Percentiles rank a stretch among this genome's conserved stretches.
Evolutionary conservation across 495 filamentous ascomycete genomes (phyloP).

Genomic region (Bombardia bombarda): DNA sequence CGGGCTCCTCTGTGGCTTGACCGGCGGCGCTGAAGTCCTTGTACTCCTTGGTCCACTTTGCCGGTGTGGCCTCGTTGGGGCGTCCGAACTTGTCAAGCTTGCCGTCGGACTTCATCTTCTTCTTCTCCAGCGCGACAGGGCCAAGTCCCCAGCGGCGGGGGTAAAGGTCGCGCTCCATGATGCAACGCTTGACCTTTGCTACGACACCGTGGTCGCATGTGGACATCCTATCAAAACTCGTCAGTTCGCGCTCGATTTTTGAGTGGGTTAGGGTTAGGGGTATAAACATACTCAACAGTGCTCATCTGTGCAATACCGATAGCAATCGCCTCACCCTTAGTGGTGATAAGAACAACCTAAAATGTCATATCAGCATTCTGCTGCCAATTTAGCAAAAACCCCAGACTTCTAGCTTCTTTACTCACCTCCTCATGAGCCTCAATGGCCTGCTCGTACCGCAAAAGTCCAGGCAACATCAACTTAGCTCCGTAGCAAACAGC

Average conservation of each 20-base stretch:
- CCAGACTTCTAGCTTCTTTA: too few species aligned
- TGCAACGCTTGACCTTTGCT: slow-evolving; percentile 91
- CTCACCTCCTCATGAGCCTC: slow-evolving; percentile 28
- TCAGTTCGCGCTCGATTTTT: too few species aligned
- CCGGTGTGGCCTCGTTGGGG: slow-evolving; percentile 82
- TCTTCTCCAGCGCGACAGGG: slow-evolving; percentile 86
- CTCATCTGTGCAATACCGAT: slow-evolving; percentile 88
- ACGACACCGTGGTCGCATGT: slow-evolving; percentile 94
- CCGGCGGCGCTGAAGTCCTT: slow-evolving; percentile 66
- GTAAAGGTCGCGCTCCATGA: slow-evolving; percentile 98
- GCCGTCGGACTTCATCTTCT: slow-evolving; percentile 97
- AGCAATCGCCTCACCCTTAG: slow-evolving; percentile 96
- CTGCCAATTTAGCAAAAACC: too few species aligned
- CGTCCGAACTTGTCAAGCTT: slow-evolving; percentile 96
- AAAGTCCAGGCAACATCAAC: slow-evolving; percentile 91
- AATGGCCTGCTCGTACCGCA: slow-evolving; percentile 84
- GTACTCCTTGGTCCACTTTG: slow-evolving; percentile 83
- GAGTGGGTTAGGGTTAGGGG: too few species aligned
- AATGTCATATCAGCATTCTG: too few species aligned
- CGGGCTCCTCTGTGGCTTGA: slow-evolving; percentile 21
- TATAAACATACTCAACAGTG: slow-evolving; percentile 17
- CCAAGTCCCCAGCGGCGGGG: slow-evolving; percentile 91
- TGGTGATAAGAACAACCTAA: slow-evolving; percentile 96
- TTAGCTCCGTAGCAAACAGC: slow-evolving; percentile 97
- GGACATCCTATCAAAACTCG: slow-evolving; percentile 59